phyloP scores from a whole-genome alignment of 768 basidiomycete species.

The Clitopilus passeckerianus region DNA sequence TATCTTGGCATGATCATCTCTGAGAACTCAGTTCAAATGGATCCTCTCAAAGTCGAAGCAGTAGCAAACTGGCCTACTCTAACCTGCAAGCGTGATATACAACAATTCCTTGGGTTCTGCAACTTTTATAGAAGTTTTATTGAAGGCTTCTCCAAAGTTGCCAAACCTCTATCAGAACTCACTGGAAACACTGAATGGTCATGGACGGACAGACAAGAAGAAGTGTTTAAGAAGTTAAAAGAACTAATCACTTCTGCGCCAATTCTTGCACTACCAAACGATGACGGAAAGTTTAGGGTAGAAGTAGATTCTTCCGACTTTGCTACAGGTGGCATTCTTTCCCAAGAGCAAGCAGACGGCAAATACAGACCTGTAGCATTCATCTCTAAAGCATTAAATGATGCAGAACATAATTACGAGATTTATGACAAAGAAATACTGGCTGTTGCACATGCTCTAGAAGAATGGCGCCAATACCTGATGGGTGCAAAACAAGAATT shows the following conservation, averaged over 20 bases:
- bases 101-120: conserved; percentile 34
- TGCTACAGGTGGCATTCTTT: conserved; percentile 18
- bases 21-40: conserved; percentile 19
- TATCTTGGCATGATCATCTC: conserved; percentile 25
- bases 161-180: conserved; percentile 14
- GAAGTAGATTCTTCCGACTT: conserved; percentile 19
- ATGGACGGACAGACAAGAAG: conserved; percentile 12
- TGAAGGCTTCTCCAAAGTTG: conserved; percentile 18
- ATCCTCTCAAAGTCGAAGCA: conserved; percentile 21
- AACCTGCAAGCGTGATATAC: conserved; percentile 21
- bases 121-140: conserved; percentile 34
- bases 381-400: conserved; percentile 22
- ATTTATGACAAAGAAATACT: conserved; percentile 43
- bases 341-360: conserved; percentile 15
- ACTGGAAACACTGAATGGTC: conserved; percentile 16
- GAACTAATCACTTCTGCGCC: conserved; percentile 16
- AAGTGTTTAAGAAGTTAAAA: conserved; percentile 22
- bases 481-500: background rate
- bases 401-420: conserved; percentile 39
- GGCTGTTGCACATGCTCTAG: conserved; percentile 34
- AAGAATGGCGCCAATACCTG: conserved; percentile 14
- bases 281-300: conserved; percentile 8
- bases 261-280: conserved; percentile 13
- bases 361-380: conserved; percentile 33
- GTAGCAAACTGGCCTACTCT: conserved; percentile 16